These are phyloP conservation scores for Kondoa malvinella DNA, from an alignment of 768 basidiomycete genomes.

Conservation along the genomic window DNA sequence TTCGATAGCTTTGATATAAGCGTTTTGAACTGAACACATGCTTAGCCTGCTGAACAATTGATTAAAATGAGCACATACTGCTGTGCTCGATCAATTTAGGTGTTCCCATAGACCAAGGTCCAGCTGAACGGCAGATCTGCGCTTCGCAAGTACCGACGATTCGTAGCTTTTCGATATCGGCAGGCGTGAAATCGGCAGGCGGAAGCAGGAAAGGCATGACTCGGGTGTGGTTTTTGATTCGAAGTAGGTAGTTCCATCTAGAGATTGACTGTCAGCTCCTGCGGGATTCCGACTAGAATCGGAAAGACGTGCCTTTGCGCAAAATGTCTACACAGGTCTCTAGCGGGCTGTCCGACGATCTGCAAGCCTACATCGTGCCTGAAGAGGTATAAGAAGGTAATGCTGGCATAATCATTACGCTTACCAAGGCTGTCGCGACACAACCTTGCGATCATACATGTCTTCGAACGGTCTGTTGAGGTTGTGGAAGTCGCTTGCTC, in stretches of 20 bases:
- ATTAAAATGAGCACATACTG: constrained; percentile 82
- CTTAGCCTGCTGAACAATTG: constrained; percentile 45
- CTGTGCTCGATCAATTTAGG: constrained; percentile 68
- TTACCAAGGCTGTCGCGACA: constrained; percentile 92
- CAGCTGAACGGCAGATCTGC: constrained; percentile 87
- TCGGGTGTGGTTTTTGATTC: constrained; percentile 89
- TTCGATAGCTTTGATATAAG: constrained; percentile 51
- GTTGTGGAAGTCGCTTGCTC: constrained; percentile 65
- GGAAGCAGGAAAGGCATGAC: constrained; percentile 85
- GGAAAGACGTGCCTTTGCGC: constrained; percentile 50
- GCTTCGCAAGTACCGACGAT: constrained; percentile 91
- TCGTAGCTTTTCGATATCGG: constrained; percentile 58
- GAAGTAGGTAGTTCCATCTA: constrained; percentile 84
- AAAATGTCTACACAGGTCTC: constrained; percentile 88
- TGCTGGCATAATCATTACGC: constrained; percentile 27
- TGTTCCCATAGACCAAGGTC: constrained; percentile 93
- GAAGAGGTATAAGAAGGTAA: neutral
- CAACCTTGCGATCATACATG: constrained; percentile 77
- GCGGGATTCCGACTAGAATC: neutral
- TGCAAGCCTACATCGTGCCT: constrained; percentile 97
- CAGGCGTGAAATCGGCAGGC: constrained; percentile 72
- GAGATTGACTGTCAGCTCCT: constrained; percentile 1
- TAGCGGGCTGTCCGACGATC: constrained; percentile 85
- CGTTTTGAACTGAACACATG: constrained; percentile 13
- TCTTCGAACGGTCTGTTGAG: constrained; percentile 82